Evolutionary conservation across 2,329 filamentous ascomycete genomes (phyloP), one percentile per base, ranked within the genome.

Genomic region (Clarireedia paspali): DNA sequence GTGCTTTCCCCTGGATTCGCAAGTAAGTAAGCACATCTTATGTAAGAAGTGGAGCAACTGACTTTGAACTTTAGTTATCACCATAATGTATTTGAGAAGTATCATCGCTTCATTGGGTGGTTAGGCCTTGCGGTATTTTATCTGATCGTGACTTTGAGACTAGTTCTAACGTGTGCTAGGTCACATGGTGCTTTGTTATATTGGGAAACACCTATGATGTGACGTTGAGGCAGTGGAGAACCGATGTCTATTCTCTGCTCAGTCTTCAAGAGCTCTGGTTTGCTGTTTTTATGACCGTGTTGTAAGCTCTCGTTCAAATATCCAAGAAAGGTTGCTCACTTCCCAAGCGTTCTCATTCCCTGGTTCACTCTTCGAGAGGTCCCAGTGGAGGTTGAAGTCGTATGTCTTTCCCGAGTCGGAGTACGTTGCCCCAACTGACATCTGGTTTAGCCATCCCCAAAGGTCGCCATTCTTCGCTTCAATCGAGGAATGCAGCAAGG

Each of bases 101-200:
- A 73, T 52, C 72, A 74, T 57, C 71, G 72, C 20, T 74, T 74
- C 56, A 70, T 73, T 24, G 72, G 72, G 23, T 74, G 72, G 72
- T 55, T 73, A 4, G 72, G 72, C 36, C 60, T 74, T 34, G 70
- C 69, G 10, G 70, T 70, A 68, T 23, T 65, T 64, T 44, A 49
- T 14, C 15, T 24, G 23, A 38, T 30, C 14, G 3, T 9, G 23
- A 50, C 39, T 7, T 47, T 10, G 17, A 50, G 9, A 47, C n/a
- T 46, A 38, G 30, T 49, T 45, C 59, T 62, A 39, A 60, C 34
- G 52, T 46, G 24, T 45, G 51, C 20, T 55, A 72, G 69, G 64
- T 69, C 0, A 73, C 71, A 4, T 73, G 71, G 71, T 59, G 62
- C 1, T 73, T 73, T 50, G 71, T 73, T 2, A 64, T 73, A 20